A percentile compares a stretch with the other conserved stretches of the same genome.
Conservation (phyloP, 495 filamentous ascomycete species). For the Penicillium flavigenum region DNA sequence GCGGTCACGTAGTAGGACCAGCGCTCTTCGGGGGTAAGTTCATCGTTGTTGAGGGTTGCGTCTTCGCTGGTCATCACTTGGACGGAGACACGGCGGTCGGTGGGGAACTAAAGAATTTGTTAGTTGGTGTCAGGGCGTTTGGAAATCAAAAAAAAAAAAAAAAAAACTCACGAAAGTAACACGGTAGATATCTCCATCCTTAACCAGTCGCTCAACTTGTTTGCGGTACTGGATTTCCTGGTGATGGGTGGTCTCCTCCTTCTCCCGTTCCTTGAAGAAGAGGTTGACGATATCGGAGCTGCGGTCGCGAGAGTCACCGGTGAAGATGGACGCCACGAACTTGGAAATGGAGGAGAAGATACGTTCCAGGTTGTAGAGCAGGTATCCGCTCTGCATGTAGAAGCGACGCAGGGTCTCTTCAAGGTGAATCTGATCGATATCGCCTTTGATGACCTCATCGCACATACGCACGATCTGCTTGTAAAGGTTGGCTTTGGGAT, state of each 20-base stretch:
- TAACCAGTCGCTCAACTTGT: constrained; percentile 79
- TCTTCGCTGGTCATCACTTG: constrained; percentile 78
- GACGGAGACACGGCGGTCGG: constrained; percentile 57
- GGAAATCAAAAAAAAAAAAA: too few relatives aligned
- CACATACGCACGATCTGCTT: constrained; percentile 67
- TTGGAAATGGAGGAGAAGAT: constrained; percentile 74
- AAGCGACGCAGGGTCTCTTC: constrained; percentile 88
- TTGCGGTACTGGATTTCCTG: constrained; percentile 83
- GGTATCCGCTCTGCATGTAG: constrained; percentile 86
- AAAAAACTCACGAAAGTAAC: constrained; percentile 78
- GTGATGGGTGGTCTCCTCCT: constrained; percentile 77
- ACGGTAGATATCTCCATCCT: constrained; percentile 86
- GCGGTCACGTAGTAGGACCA: constrained; percentile 96
- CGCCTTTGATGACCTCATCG: constrained; percentile 65
- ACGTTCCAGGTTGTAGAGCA: constrained; percentile 84
- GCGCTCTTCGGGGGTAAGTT: constrained; percentile 55
- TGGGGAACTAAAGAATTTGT: constrained; percentile 41
- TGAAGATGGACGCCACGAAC: constrained; percentile 71
- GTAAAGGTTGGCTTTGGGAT: constrained; percentile 64
- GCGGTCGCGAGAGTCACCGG: constrained; percentile 83
- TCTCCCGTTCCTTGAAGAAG: constrained; percentile 77
- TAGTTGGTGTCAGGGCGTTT: constrained; percentile 19
- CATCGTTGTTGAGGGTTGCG: constrained; percentile 67
- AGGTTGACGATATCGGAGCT: constrained; percentile 79
- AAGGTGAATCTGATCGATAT: constrained; percentile 74